Evolutionary conservation across 768 basidiomycete species (phyloP).

Genomic region (Mycena olivaceomarginata): DNA sequence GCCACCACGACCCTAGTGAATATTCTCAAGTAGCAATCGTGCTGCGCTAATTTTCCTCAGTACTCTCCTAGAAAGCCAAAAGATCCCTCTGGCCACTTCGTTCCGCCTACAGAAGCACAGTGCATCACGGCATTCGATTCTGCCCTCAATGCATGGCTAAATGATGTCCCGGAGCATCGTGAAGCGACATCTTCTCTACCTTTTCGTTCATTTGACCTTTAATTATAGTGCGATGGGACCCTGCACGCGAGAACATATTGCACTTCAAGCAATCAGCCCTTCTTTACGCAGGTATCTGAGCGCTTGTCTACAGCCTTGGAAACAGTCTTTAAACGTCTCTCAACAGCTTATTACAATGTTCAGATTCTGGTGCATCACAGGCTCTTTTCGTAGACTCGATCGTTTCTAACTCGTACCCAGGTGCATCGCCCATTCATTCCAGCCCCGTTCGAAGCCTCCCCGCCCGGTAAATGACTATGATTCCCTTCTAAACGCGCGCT

Average conservation of each 20-base stretch:
- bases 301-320: background rate
- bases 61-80: slow-evolving; percentile 71
- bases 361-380: slow-evolving; percentile 69
- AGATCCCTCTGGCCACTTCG: slow-evolving; percentile 8
- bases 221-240: slow-evolving; percentile 54
- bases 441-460: slow-evolving; percentile 60
- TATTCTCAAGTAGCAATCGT: slow-evolving; percentile 1
- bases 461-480: slow-evolving; percentile 11
- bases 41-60: slow-evolving; percentile 50
- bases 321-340: background rate
- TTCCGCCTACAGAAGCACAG: slow-evolving; percentile 68
- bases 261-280: slow-evolving; percentile 49
- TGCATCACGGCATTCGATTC: slow-evolving; percentile 79
- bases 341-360: slow-evolving; percentile 45
- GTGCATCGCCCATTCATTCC: slow-evolving; percentile 82
- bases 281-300: slow-evolving; percentile 37
- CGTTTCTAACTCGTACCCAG: background rate
- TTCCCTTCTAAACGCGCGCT: slow-evolving; percentile 2
- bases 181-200: slow-evolving; percentile 19
- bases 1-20: slow-evolving; percentile 71
- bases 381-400: background rate
- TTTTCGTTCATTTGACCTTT: slow-evolving; percentile 27
- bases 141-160: slow-evolving; percentile 77
- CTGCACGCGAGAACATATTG: slow-evolving; percentile 41
- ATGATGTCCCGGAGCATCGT: slow-evolving; percentile 71